Conservation (phyloP, 2,329 filamentous ascomycete genomes). For the Pseudocercospora vitis region DNA sequence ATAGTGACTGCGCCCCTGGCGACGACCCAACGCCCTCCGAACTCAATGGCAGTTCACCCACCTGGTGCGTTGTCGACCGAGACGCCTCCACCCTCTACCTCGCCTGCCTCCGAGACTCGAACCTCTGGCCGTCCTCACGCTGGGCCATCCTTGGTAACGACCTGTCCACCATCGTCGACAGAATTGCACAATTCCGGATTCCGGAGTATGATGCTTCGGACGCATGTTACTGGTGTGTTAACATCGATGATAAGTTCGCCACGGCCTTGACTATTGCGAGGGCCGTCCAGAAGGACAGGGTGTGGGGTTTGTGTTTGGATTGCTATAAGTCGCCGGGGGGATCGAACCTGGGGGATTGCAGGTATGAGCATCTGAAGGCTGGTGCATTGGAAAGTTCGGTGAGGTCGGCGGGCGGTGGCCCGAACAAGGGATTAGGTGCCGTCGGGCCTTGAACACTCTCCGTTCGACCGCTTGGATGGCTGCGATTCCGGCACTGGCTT, state of each 20-base stretch:
- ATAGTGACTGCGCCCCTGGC: conserved; percentile 30
- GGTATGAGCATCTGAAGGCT: conserved; percentile 31
- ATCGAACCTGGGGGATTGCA: conserved; percentile 28
- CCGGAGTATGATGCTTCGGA: conserved; percentile 33
- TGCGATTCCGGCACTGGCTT: neutral
- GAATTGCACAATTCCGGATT: conserved; percentile 24
- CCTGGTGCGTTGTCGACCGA: conserved; percentile 29
- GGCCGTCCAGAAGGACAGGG: conserved; percentile 24
- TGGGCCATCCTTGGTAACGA: conserved; percentile 26
- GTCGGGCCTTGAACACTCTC: neutral
- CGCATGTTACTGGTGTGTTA: conserved; percentile 33
- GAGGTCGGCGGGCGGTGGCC: neutral
- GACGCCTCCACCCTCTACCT: conserved; percentile 28
- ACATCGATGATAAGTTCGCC: conserved; percentile 27
- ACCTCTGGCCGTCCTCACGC: conserved; percentile 31
- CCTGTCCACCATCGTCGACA: too few relatives aligned
- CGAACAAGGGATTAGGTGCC: neutral
- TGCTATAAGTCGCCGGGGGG: conserved; percentile 31
- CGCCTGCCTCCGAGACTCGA: conserved; percentile 30
- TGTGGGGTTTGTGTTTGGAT: conserved; percentile 37
- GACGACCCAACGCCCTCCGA: conserved; percentile 26
- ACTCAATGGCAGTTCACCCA: neutral
- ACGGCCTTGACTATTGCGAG: conserved; percentile 24
- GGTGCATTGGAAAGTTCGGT: neutral
- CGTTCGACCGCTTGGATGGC: too few relatives aligned